Conservation (phyloP, 1,139 yeast species). For the Saccharomyces hybrid region DNA sequence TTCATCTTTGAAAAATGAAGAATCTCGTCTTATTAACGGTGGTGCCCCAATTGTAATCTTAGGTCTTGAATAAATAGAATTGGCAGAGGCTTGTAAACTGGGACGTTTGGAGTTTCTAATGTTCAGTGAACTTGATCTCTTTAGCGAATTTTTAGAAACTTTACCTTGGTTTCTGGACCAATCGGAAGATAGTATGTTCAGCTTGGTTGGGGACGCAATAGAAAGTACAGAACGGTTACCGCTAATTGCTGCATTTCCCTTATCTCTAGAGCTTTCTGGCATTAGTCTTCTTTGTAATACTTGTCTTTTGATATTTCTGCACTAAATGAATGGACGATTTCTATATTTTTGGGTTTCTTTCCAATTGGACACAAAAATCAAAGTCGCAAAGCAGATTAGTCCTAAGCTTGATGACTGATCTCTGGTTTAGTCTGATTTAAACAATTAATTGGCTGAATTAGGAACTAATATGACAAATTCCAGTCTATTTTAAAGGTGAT, state of each 20-base stretch:
- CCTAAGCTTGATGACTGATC: not conserved
- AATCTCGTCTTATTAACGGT: conserved; percentile 27
- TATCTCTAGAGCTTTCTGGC: not conserved
- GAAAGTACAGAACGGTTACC: conserved; percentile 31
- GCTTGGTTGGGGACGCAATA: conserved; percentile 40
- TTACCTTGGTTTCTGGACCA: conserved; percentile 30
- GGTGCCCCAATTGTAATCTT: conserved; percentile 20
- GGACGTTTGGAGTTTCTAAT: conserved; percentile 6
- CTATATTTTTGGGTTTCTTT: not conserved
- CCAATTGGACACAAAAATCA: not conserved
- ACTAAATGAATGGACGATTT: not conserved
- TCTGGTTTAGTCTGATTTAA: not conserved
- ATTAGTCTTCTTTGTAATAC: not conserved
- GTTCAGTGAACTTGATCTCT: conserved; percentile 20
- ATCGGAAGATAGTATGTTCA: conserved; percentile 39
- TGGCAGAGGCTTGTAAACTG: not conserved
- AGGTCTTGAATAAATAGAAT: conserved; percentile 16
- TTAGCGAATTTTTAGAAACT: conserved; percentile 17
- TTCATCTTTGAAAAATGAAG: conserved; percentile 28
- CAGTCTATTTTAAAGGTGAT: conserved; percentile 7
- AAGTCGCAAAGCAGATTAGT: not conserved
- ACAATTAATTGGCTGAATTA: not conserved
- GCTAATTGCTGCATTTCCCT: conserved; percentile 8
- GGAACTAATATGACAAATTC: not conserved
- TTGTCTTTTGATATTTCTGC: not conserved